Evolutionary conservation across 768 basidiomycete genomes (phyloP), one percentile per base, ranked within the genome.

Genomic region (Cystobasidium ongulense): DNA sequence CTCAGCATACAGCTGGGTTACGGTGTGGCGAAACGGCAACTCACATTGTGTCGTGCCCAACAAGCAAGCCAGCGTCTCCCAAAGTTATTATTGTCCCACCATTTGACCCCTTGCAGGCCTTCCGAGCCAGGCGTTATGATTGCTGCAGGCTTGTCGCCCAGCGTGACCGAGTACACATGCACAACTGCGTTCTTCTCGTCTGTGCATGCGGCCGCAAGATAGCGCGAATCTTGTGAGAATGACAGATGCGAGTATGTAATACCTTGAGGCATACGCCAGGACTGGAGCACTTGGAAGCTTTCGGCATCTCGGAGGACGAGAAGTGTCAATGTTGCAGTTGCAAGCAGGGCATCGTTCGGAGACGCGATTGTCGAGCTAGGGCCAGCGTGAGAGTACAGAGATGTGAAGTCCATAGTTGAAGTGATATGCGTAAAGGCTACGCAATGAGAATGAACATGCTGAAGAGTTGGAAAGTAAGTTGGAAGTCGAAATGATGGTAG

Each of bases 241-340:
- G 57, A 29, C 17, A 76, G 52, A 33, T 35, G 23, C 7, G 74
- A 46, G 61, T 72, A 23, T n/a, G 46, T 13, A 43, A 15, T 0
- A 38, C 31, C 29, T 39, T 36, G 38, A 23, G 50, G 50, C 1
- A 29, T 36, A n/a, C 29, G 54, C 77, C 77, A 78, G 2, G 77
- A 76, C 4, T 74, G 75, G 18, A 71, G 21, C 35, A 77, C 72
- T n/a, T 66, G 59, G 8, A 77, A 73, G n/a, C 46, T 38, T 0
- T 31, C 27, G 0, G 74, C n/a, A 17, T 38, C 23, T 43, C 78
- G 67, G 0, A 78, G 73, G 57, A 78, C 72, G 27, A 78, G 38
- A 21, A 74, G 74, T 21, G 57, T 50, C 18, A 50, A 25, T 4
- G 71, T 72, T 23, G 57, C 54, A 17, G 33, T 39, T 38, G 21